These are phyloP conservation scores for Citrus australasica DNA, from an alignment of 345 rosid genomes.

Conservation along the genomic window DNA sequence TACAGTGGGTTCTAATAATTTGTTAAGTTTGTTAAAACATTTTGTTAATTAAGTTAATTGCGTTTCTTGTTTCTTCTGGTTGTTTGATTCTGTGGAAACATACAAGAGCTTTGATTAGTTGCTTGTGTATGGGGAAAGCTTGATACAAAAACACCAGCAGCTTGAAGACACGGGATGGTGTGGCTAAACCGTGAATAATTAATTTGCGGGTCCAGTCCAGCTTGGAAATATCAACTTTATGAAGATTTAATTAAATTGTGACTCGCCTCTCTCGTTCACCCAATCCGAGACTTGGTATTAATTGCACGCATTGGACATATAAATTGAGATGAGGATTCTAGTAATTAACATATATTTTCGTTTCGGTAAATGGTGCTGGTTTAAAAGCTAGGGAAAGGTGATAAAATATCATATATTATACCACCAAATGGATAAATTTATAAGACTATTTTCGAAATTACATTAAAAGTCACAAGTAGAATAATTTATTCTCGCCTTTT, in stretches of 20 bases:
- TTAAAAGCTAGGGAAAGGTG: background rate
- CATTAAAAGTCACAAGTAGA: background rate
- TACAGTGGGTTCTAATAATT: constrained; percentile 41
- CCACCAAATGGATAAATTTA: background rate
- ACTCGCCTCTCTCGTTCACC: background rate
- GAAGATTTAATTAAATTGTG: background rate
- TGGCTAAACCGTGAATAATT: constrained; percentile 8
- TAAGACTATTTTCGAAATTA: background rate
- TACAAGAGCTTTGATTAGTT: background rate
- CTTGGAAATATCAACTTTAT: background rate
- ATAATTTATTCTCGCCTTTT: background rate
- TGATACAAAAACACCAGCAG: background rate
- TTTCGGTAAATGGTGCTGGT: background rate
- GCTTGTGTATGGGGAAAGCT: background rate
- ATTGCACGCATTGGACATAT: constrained; percentile 25
- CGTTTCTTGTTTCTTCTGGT: background rate
- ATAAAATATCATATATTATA: background rate
- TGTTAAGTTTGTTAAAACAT: background rate
- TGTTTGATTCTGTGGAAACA: background rate
- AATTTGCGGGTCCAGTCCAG: constrained; percentile 9
- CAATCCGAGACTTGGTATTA: constrained; percentile 26
- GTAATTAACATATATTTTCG: background rate
- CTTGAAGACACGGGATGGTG: background rate
- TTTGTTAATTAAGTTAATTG: background rate
- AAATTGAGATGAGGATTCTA: background rate